These are phyloP conservation scores for Picea engelmannii DNA, from an alignment of 83 land plant species.

Conservation along the genomic window DNA sequence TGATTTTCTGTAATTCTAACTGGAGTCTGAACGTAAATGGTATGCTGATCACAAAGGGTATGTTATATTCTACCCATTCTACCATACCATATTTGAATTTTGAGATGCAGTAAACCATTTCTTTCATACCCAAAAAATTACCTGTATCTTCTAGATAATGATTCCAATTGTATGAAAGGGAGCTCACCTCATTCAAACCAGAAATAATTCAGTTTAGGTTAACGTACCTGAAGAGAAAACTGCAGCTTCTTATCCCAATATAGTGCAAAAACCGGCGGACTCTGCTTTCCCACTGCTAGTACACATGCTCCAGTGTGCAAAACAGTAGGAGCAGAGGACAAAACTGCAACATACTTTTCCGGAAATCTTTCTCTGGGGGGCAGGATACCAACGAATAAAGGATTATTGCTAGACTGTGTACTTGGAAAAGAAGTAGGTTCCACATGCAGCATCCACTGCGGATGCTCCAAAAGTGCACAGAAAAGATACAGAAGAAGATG, in stretches of 20 bases:
- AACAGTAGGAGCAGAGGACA: constrained; percentile 70
- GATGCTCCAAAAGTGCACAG: constrained; percentile 96
- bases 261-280: constrained; percentile 83
- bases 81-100: neutral
- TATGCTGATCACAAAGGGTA: neutral
- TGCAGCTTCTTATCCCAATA: constrained; percentile 98
- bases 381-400: constrained; percentile 76
- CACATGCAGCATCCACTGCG: constrained; percentile 95
- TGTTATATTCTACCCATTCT: neutral
- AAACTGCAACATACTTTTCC: constrained; percentile 88
- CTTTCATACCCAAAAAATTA: neutral
- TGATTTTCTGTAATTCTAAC: neutral
- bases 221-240: constrained; percentile 88
- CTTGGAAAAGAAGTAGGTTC: constrained; percentile 82
- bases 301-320: constrained; percentile 91
- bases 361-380: constrained; percentile 94
- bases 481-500: constrained; percentile 89
- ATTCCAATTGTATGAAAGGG: neutral
- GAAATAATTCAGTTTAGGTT: neutral
- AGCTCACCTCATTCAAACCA: neutral
- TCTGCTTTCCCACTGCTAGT: constrained; percentile 81
- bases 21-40: neutral
- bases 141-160: neutral
- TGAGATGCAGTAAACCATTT: neutral
- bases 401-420: constrained; percentile 90